A percentile compares a stretch with the other conserved stretches of the same genome.
phyloP scores from a whole-genome alignment of 129 eudicot genomes.

The Sambucus nigra region DNA sequence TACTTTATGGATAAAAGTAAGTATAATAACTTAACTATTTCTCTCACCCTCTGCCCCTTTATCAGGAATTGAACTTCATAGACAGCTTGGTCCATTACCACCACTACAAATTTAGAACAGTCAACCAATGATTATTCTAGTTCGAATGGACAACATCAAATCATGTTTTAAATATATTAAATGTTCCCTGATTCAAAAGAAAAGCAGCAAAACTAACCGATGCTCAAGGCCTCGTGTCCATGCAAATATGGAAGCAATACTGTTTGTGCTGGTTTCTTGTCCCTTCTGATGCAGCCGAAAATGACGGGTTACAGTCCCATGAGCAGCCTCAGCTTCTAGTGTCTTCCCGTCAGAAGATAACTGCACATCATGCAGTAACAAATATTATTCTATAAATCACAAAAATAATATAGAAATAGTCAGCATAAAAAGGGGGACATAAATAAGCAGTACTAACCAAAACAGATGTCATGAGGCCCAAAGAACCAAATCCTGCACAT shows the following conservation, averaged over 20 bases:
- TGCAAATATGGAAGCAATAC: conserved; percentile 96
- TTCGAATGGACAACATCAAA: background rate
- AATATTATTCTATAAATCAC: conserved; percentile 10
- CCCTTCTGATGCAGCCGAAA: conserved; percentile 85
- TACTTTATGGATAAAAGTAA: too few species aligned
- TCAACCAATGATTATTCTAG: background rate
- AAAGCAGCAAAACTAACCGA: conserved; percentile 38
- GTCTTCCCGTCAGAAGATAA: conserved; percentile 90
- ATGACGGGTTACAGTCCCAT: conserved; percentile 97
- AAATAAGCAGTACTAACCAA: conserved; percentile 40
- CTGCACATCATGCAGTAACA: conserved; percentile 24
- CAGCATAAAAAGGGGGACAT: background rate
- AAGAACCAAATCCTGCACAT: conserved; percentile 86
- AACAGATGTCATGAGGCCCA: conserved; percentile 91
- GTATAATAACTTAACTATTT: too few species aligned
- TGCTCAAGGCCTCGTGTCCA: conserved; percentile 95
- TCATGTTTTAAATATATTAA: background rate
- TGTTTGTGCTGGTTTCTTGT: conserved; percentile 88
- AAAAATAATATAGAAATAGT: background rate
- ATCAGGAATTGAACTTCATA: too few species aligned
- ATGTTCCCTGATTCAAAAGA: background rate
- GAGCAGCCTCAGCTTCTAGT: conserved; percentile 96
- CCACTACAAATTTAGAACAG: background rate
- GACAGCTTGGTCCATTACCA: background rate
- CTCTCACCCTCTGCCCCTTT: too few species aligned